A percentile compares a stretch with the other conserved stretches of the same genome.
phyloP scores from a whole-genome alignment of 257 asterid genomes.

The Solanum phureja region DNA sequence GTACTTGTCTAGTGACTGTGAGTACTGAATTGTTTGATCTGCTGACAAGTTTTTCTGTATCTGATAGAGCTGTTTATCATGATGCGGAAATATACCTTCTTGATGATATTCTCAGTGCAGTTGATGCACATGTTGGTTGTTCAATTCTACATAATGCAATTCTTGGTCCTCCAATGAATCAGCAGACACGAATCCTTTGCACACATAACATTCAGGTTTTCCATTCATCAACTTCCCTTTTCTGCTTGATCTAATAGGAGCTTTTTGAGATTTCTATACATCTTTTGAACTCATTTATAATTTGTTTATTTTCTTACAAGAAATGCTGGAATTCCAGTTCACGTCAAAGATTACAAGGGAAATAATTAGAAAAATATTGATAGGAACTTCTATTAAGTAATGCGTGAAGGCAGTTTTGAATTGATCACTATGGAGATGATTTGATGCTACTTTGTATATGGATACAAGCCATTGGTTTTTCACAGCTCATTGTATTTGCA shows the following conservation, averaged over 20 bases:
- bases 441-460: neutral
- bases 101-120: conserved; percentile 96
- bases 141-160: conserved; percentile 65
- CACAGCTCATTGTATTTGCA: neutral
- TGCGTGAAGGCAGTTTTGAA: neutral
- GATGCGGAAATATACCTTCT: conserved; percentile 61
- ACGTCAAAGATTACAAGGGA: neutral
- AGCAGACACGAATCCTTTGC: conserved; percentile 73
- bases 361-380: neutral
- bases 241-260: neutral
- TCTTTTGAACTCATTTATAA: neutral
- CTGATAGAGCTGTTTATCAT: conserved; percentile 73
- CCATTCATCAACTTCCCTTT: neutral
- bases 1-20: neutral
- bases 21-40: neutral
- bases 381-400: neutral
- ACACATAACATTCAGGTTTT: conserved; percentile 88
- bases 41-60: neutral
- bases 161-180: conserved; percentile 66
- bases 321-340: neutral
- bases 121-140: conserved; percentile 89
- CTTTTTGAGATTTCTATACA: neutral
- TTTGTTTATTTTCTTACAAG: neutral
- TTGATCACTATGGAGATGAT: neutral
- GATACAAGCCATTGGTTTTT: neutral